phyloP scores from a whole-genome alignment of 2,329 filamentous ascomycete genomes.

The Talaromyces funiculosus region DNA sequence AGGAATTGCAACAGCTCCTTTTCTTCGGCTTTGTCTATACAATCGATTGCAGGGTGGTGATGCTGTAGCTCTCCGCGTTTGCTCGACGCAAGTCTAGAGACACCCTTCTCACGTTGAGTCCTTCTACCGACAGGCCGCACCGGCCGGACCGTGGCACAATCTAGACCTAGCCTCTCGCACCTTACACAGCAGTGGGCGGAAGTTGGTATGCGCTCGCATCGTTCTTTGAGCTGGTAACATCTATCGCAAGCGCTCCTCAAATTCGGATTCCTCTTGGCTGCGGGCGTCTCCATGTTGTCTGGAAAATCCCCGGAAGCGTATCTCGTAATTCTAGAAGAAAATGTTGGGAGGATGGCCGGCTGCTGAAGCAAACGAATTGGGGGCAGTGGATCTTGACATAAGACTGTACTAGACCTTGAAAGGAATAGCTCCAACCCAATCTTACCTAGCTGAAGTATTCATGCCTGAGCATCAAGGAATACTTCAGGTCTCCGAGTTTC shows the following conservation, averaged over 20 bases:
- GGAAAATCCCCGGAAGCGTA: not conserved
- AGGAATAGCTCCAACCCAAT: not conserved
- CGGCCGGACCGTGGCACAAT: constrained; percentile 3
- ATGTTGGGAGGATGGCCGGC: not conserved
- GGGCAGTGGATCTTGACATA: not conserved
- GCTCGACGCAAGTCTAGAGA: not conserved
- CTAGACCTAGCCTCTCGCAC: constrained; percentile 1
- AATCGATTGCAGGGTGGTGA: not conserved
- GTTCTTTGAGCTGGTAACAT: constrained; percentile 12
- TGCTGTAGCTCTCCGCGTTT: not conserved
- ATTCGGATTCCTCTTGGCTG: not conserved
- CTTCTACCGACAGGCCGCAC: constrained; percentile 6
- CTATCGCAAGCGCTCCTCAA: constrained; percentile 6
- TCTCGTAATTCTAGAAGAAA: not conserved
- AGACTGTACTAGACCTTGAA: not conserved
- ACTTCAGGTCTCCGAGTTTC: not conserved
- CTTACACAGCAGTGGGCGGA: constrained; percentile 2
- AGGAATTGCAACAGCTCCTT: constrained; percentile 6
- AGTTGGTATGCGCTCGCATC: constrained; percentile 5
- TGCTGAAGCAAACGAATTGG: no score
- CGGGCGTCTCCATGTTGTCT: not conserved
- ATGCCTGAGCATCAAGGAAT: not conserved
- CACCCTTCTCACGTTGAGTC: not conserved
- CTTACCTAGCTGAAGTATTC: not conserved
- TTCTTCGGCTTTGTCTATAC: constrained; percentile 2